Evolutionary conservation across 257 asterid species (phyloP), one percentile per base, ranked within the genome.

Genomic region (Orobanche coerulescens): DNA sequence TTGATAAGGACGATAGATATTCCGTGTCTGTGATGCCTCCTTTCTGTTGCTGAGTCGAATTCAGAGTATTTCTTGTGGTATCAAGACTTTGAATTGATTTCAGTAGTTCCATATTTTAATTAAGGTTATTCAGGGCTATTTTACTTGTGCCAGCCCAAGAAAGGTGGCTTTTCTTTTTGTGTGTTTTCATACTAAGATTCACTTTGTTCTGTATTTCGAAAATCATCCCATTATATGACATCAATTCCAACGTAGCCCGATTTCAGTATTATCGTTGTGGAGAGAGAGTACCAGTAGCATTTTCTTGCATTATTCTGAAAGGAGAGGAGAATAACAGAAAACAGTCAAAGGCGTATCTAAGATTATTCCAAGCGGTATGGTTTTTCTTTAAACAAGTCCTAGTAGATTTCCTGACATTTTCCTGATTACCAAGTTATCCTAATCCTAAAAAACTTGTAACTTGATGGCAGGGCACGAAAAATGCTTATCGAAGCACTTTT

Each of bases 1-100:
- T 69, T 77, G 53, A 76, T 75, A 65, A 68, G 73, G 73, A 69
- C 80, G 84, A 76, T 79, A 62, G 84, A 73, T 80, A 65, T 47
- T 72, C 65, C 55, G 62, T 50, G 61, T 72, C 65, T 59, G 62
- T 50, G 61, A 68, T 22, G 63, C 66, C 23, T 10, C 50, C 53
- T 69, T 67, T 67, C 33, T 46, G 44, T 24, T 73, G 64, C 64
- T n/a, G 40, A 61, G 42, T 40, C 55, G 31, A 37, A 61, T 43
- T 4, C n/a, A 39, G 10, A 14, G 31, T 66, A 16, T 51, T 51
- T 71, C 24, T 23, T 23, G 51, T 33, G 6, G n/a, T 43, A 11
- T 44, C 55, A 36, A 14, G 40, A 60, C 7, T 73, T 18, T 25
- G 50, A 36, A 39, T 18, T 42, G 24, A 5, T 43, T 14, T 30